phyloP scores from a whole-genome alignment of 2,329 filamentous ascomycete genomes.

The Cylindrodendrum hubeiense region DNA sequence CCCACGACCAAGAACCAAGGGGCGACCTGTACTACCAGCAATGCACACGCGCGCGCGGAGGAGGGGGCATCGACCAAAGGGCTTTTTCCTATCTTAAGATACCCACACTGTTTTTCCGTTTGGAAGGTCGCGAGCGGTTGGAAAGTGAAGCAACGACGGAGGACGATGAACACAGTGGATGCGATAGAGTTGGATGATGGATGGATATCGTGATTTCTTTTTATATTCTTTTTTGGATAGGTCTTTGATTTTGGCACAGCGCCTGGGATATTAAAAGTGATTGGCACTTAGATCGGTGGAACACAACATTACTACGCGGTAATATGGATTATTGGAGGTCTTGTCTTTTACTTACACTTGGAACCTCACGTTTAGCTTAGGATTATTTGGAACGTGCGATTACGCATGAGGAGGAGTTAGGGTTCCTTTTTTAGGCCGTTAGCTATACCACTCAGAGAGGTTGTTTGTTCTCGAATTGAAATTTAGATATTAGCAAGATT shows the following conservation, averaged over 20 bases:
- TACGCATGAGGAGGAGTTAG: constrained; percentile 25
- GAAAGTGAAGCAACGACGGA: constrained; percentile 36
- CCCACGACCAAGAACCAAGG: constrained; percentile 42
- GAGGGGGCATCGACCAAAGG: constrained; percentile 45
- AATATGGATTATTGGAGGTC: constrained; percentile 39
- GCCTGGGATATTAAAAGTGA: constrained; percentile 46
- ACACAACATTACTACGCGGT: constrained; percentile 44
- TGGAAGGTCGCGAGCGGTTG: constrained; percentile 45
- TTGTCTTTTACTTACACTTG: constrained; percentile 31
- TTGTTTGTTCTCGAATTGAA: constrained; percentile 18
- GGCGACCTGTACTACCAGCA: constrained; percentile 51
- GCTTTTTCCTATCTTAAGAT: constrained; percentile 53
- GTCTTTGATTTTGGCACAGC: constrained; percentile 33
- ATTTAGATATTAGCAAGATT: constrained; percentile 14
- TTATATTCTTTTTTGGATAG: constrained; percentile 30
- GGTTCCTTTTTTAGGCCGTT: constrained; percentile 18
- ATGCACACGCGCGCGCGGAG: constrained; percentile 45
- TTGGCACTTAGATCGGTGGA: constrained; percentile 44
- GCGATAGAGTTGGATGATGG: constrained; percentile 12
- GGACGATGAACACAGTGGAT: constrained; percentile 24
- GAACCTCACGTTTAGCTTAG: constrained; percentile 36
- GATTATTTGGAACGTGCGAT: constrained; percentile 29
- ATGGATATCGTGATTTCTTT: constrained; percentile 30
- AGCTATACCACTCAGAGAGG: constrained; percentile 23
- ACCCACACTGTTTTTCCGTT: constrained; percentile 50